Percentiles rank a stretch among this genome's conserved stretches.
Evolutionary conservation across 257 asterid genomes (phyloP).

Genomic region (Solanum etuberosum): DNA sequence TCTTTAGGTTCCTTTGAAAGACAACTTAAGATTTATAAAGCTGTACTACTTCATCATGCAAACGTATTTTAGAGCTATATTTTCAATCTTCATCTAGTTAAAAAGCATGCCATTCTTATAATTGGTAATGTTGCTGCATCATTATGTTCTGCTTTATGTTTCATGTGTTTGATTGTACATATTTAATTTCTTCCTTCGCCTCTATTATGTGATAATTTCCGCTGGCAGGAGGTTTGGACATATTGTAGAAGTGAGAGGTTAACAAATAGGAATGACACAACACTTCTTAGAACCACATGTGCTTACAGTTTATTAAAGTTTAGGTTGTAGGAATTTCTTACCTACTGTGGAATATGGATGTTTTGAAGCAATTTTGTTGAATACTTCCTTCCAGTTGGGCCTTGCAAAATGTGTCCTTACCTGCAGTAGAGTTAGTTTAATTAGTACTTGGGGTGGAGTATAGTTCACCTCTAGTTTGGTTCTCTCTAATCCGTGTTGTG

Average conservation of each 20-base stretch:
- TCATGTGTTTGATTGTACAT: background rate
- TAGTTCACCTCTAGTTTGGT: background rate
- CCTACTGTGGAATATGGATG: conserved; percentile 83
- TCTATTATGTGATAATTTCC: background rate
- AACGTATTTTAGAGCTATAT: background rate
- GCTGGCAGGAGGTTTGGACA: background rate
- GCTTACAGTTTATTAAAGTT: background rate
- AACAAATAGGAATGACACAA: background rate
- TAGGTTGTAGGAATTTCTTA: conserved; percentile 14
- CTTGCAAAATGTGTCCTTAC: conserved; percentile 43
- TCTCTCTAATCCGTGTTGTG: background rate
- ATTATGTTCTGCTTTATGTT: background rate
- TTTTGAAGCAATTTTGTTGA: conserved; percentile 64
- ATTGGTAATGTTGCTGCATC: background rate
- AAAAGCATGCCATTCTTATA: background rate
- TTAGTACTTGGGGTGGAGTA: background rate
- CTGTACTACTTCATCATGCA: background rate
- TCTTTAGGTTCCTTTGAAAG: background rate
- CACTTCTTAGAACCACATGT: background rate
- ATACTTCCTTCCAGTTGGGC: conserved; percentile 71
- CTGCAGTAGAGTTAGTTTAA: conserved; percentile 25
- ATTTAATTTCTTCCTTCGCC: background rate
- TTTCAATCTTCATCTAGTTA: background rate
- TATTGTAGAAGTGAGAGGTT: background rate
- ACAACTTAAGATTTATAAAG: background rate